These are phyloP conservation scores for Echinochloa phyllopogon DNA, from an alignment of 176 grass and related monocot genomes.

Conservation along the genomic window DNA sequence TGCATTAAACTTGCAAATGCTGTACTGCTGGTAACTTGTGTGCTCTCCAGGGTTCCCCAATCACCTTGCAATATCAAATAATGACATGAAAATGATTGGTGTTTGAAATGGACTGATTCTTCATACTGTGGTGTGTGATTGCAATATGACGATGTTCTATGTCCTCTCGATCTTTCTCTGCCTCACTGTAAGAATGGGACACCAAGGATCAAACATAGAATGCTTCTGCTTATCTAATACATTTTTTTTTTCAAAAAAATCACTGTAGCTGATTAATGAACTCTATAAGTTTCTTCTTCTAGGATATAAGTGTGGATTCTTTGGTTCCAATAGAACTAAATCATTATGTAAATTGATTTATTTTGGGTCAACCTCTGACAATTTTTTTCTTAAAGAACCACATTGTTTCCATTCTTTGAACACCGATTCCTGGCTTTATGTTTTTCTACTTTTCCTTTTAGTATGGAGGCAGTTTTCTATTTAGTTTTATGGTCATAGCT, in stretches of 20 bases:
- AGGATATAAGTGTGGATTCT: constrained; percentile 17
- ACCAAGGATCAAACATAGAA: constrained; percentile 28
- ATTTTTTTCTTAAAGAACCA: constrained; percentile 11
- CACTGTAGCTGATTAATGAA: constrained; percentile 8
- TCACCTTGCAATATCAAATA: constrained; percentile 13
- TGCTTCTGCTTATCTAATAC: constrained; percentile 21
- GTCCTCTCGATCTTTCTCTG: background rate
- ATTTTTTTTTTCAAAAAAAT: background rate
- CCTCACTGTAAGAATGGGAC: constrained; percentile 6
- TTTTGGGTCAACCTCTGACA: constrained; percentile 7
- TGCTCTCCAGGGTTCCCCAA: background rate
- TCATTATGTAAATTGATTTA: background rate
- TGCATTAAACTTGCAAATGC: constrained; percentile 6
- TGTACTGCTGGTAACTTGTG: constrained; percentile 10
- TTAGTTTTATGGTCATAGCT: constrained; percentile 17
- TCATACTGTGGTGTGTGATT: background rate
- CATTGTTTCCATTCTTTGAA: background rate
- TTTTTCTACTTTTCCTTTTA: background rate
- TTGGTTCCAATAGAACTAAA: constrained; percentile 14
- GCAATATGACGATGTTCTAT: background rate
- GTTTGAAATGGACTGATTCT: constrained; percentile 8
- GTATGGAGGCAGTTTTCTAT: constrained; percentile 10
- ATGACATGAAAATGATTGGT: constrained; percentile 23
- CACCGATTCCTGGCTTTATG: background rate
- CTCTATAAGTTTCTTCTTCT: constrained; percentile 13